Conservation (phyloP, 495 filamentous ascomycete species). For the Neurospora intermedia region DNA sequence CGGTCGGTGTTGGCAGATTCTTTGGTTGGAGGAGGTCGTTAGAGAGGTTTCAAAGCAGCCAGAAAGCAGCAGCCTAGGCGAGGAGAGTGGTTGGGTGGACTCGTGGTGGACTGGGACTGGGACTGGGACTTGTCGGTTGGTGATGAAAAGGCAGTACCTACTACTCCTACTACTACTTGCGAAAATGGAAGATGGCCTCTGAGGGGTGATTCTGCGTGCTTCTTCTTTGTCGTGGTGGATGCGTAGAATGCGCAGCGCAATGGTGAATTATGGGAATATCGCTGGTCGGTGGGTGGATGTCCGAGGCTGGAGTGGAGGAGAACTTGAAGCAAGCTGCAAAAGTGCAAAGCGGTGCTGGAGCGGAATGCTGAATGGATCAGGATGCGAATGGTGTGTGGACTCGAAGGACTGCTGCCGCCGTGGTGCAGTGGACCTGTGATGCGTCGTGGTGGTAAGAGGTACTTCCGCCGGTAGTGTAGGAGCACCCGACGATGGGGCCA, state of each 20-base stretch:
- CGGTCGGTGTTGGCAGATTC: not conserved
- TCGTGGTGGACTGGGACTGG: not conserved
- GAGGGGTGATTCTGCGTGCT: not conserved
- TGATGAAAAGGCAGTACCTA: not conserved
- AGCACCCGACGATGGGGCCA: not conserved
- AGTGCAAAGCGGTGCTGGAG: not conserved
- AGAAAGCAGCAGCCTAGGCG: not conserved
- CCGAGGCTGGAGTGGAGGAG: not conserved
- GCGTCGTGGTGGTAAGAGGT: not conserved
- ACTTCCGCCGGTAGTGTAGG: not conserved
- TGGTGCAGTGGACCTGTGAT: not conserved
- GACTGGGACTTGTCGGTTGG: not conserved
- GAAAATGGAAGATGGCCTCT: not conserved
- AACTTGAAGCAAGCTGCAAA: not conserved
- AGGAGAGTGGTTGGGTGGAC: not conserved
- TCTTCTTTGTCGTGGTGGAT: not conserved
- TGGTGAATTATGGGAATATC: not conserved
- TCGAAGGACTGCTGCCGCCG: not conserved
- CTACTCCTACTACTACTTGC: not conserved
- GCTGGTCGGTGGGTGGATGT: not conserved
- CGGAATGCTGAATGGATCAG: not conserved
- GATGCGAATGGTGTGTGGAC: not conserved
- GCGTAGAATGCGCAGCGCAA: not conserved
- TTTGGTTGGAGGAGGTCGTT: not conserved
- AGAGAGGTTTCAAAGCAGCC: constrained; percentile 1